Percentiles rank a stretch among this genome's conserved stretches.
phyloP scores from a whole-genome alignment of 2,329 filamentous ascomycete species.

The Xylaria sp. region DNA sequence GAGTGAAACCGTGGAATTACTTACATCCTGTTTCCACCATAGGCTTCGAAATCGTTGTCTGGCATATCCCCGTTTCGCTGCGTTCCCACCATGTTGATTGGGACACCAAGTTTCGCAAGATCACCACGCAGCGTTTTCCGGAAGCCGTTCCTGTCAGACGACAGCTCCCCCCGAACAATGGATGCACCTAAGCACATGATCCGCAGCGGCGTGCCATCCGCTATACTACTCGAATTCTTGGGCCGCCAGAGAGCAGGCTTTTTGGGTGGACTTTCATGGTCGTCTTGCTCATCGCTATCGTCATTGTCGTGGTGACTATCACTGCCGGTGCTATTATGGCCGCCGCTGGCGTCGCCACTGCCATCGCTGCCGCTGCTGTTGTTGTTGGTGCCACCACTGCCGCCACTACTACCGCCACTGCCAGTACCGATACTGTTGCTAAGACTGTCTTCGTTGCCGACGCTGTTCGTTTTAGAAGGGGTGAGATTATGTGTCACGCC shows the following conservation, averaged over 20 bases:
- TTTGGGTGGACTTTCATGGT: slow-evolving; percentile 27
- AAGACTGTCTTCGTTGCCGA: not conserved
- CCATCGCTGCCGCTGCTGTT: not conserved
- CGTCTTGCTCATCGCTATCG: slow-evolving; percentile 14
- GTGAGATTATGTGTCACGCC: slow-evolving; percentile 42
- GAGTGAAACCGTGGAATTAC: not conserved
- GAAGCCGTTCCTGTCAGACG: slow-evolving; percentile 44
- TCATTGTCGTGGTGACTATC: not conserved
- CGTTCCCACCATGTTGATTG: slow-evolving; percentile 51
- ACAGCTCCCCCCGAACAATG: slow-evolving; percentile 46
- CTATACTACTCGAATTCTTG: slow-evolving; percentile 44
- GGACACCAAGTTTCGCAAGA: slow-evolving; percentile 38
- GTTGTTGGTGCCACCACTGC: not conserved
- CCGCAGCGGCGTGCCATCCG: slow-evolving; percentile 45
- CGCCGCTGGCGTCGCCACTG: not conserved
- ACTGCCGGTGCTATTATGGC: not conserved
- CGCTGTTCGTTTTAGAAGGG: slow-evolving; percentile 16
- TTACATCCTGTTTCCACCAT: slow-evolving; percentile 43
- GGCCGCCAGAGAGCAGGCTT: slow-evolving; percentile 38
- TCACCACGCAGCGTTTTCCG: slow-evolving; percentile 47
- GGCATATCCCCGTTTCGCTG: slow-evolving; percentile 48
- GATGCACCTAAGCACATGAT: slow-evolving; percentile 50
- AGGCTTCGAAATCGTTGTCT: slow-evolving; percentile 51
- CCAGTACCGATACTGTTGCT: not conserved
- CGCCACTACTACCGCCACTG: not conserved